Base-by-base conservation (phyloP, 148 eudicot species). In the Rhododendron mucronatum region DNA sequence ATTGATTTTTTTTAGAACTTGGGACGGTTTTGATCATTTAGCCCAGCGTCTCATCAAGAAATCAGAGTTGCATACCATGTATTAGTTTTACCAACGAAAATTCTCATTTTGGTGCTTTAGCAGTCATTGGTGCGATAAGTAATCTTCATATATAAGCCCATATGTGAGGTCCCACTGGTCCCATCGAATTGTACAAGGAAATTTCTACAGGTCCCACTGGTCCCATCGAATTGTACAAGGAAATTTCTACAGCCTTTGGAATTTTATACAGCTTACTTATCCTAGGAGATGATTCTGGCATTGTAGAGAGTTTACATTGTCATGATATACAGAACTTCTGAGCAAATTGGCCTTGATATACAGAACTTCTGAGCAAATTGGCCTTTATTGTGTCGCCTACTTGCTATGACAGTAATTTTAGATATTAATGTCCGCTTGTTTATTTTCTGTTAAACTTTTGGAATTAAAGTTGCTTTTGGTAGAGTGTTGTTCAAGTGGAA, bases 1-100 rank as follows among this genome's bases (percentile, higher is more conserved):
- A 92, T 33, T 91, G 78, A 88, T 30, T 30, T 81, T 30, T 81
- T 55, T 23, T 6, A 41, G 53, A n/a, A 44, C 51, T 41, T 45
- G 41, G 41, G 53, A 23, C 10, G 53, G n/a, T 33, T 67, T 14
- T 53, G 57, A 45, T 78, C 30, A 3, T 44, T 78, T 45, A 12
- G 23, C 21, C 2, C 9, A 15, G 33, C 21, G 55, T 26, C 39
- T n/a, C 59, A 14, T 48, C 59, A 48, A 79, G 11, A 20, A 78
- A 35, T 47, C 51, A 45, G 55, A 45, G 13, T 78, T 53, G 48
- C 15, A 10, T 5, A 48, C 21, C 37, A 47, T 11, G 7, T 48
- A 47, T 12, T 48, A 28, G 33, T 48, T 26, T 79, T 18, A 23
- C 59, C 13, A 2, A 10, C n/a, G 3, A 14, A 79, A 41, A 37